phyloP scores from a whole-genome alignment of 495 filamentous ascomycete species.

The Darksidea phi region DNA sequence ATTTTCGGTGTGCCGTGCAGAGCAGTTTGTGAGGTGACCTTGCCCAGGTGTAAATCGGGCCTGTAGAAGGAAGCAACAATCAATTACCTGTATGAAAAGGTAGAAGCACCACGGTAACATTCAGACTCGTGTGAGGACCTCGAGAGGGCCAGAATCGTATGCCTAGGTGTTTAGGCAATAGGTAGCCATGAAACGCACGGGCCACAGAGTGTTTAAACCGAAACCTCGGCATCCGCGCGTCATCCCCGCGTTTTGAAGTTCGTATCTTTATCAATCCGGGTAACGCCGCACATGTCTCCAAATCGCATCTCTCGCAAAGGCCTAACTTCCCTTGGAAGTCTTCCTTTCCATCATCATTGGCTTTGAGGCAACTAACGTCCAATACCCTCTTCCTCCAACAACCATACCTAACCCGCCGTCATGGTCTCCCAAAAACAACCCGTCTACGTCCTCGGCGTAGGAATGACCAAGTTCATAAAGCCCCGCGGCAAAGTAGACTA shows the following conservation, averaged over 20 bases:
- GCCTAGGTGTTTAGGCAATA: no score
- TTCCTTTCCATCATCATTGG: neutral
- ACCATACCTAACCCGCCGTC: conserved; percentile 10
- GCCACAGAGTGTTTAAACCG: no score
- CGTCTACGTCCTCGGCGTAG: conserved; percentile 91
- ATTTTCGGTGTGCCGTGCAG: neutral
- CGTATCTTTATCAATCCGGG: neutral
- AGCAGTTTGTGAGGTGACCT: neutral
- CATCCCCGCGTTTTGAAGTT: no score
- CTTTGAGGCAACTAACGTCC: neutral
- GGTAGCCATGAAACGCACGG: no score
- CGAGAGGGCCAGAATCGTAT: no score
- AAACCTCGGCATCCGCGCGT: no score
- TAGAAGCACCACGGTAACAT: no score
- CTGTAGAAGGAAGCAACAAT: neutral
- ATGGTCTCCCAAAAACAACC: conserved; percentile 51
- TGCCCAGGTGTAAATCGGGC: neutral
- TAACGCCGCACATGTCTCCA: neutral
- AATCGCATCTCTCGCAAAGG: neutral
- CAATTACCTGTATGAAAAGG: no score
- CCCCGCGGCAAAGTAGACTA: conserved; percentile 89
- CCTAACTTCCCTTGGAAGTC: neutral
- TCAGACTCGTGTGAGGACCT: no score
- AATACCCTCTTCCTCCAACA: neutral
- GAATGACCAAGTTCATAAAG: conserved; percentile 99